A percentile compares a stretch with the other conserved stretches of the same genome.
phyloP scores from a whole-genome alignment of 192 early-diverging fungal genomes.

The Gryganskiella cystojenkinii region DNA sequence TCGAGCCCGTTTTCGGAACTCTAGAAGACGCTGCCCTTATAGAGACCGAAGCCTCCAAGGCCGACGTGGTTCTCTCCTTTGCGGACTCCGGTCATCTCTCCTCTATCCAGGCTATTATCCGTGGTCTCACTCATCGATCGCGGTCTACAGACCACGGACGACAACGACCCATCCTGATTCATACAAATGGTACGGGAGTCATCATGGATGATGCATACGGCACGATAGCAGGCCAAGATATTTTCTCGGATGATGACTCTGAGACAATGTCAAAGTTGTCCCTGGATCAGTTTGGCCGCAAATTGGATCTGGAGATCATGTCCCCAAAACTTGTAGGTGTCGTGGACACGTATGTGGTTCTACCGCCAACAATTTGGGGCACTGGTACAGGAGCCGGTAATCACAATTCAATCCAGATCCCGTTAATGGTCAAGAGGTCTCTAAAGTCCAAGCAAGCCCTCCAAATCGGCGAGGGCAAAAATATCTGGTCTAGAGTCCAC shows the following conservation, averaged over 20 bases:
- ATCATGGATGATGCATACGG: conserved; percentile 23
- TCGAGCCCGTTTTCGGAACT: conserved; percentile 11
- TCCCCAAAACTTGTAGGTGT: conserved; percentile 5
- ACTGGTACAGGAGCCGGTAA: conserved; percentile 35
- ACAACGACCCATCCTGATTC: conserved; percentile 39
- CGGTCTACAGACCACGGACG: neutral
- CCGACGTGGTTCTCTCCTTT: conserved; percentile 13
- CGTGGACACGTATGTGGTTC: conserved; percentile 45
- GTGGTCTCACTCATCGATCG: neutral
- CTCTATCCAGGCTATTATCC: conserved; percentile 8
- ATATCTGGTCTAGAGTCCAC: conserved; percentile 40
- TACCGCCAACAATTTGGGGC: conserved; percentile 35
- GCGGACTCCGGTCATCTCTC: conserved; percentile 4
- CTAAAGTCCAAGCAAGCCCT: conserved; percentile 20
- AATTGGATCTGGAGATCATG: conserved; percentile 32
- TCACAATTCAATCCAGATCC: conserved; percentile 40
- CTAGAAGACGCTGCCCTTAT: conserved; percentile 6
- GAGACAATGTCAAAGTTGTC: too few species aligned
- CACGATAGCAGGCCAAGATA: neutral
- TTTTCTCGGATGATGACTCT: conserved; percentile 46
- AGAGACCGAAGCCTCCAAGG: neutral
- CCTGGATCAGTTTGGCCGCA: conserved; percentile 14
- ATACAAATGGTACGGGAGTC: conserved; percentile 47
- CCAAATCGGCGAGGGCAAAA: conserved; percentile 29
- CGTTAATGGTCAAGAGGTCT: conserved; percentile 4